Conservation (phyloP, 2,329 filamentous ascomycete genomes). For the Ophiocordyceps camponoti-leonardi region DNA sequence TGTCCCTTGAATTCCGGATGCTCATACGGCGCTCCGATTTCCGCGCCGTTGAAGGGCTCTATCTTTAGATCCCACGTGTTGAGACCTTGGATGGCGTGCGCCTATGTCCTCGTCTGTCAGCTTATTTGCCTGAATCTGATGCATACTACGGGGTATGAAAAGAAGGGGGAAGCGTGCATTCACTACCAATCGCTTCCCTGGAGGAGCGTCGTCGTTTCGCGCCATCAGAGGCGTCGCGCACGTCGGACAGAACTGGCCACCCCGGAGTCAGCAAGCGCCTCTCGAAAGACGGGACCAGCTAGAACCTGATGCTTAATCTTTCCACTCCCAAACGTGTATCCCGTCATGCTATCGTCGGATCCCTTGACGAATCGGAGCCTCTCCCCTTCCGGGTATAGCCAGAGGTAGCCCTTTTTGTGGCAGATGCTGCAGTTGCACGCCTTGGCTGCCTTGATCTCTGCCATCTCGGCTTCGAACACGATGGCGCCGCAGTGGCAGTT, state of each 20-base stretch:
- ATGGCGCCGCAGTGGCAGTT: constrained; percentile 41
- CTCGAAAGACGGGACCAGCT: too few relatives aligned
- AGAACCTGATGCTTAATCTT: constrained; percentile 25
- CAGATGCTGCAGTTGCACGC: constrained; percentile 56
- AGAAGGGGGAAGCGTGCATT: constrained; percentile 2
- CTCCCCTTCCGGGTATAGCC: constrained; percentile 13
- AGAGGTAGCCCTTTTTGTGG: constrained; percentile 27
- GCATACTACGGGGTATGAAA: too few relatives aligned
- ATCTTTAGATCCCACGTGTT: constrained; percentile 22
- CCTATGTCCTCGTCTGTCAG: constrained; percentile 9
- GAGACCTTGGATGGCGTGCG: constrained; percentile 24
- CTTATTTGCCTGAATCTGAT: neutral
- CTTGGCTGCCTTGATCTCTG: constrained; percentile 36
- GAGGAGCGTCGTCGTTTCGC: neutral
- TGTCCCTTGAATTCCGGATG: constrained; percentile 20
- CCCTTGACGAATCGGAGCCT: constrained; percentile 29
- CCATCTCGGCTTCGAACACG: constrained; percentile 31
- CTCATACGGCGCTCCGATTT: constrained; percentile 14
- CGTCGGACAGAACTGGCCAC: constrained; percentile 31
- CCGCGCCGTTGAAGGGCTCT: constrained; percentile 20
- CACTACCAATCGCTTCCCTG: constrained; percentile 1
- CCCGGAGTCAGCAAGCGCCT: neutral
- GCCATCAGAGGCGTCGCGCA: constrained; percentile 29
- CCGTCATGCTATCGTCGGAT: constrained; percentile 17
- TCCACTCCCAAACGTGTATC: constrained; percentile 25